phyloP scores from a whole-genome alignment of 345 rosid species.

The Isatis tinctoria region DNA sequence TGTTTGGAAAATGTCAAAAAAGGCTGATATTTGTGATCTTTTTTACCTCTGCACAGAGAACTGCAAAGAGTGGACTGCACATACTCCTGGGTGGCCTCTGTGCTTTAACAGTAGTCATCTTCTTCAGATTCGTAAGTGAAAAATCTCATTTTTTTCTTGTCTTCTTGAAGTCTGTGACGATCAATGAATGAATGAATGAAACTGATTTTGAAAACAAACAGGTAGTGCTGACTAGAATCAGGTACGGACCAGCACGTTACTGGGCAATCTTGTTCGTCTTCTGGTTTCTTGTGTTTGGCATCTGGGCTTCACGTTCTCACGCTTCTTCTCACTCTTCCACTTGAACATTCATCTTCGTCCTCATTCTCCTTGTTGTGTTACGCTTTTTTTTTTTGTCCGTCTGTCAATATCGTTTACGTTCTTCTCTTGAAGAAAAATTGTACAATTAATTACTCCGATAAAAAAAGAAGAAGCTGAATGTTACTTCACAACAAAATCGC shows the following conservation, averaged over 20 bases:
- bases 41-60: conserved; percentile 54
- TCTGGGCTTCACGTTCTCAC: conserved; percentile 75
- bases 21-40: not conserved
- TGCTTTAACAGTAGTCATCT: conserved; percentile 82
- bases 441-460: not conserved
- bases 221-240: conserved; percentile 88
- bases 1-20: not conserved
- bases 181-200: not conserved
- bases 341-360: not conserved
- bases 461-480: not conserved
- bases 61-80: conserved; percentile 89
- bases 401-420: conserved; percentile 14
- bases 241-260: conserved; percentile 93
- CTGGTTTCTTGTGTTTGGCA: conserved; percentile 97
- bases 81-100: conserved; percentile 93
- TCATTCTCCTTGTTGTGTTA: not conserved
- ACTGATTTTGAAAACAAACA: conserved; percentile 29
- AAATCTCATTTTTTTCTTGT: not conserved
- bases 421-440: not conserved
- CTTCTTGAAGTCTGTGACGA: not conserved
- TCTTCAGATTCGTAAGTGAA: conserved; percentile 89
- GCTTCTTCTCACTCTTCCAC: conserved; percentile 24
- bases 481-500: no score
- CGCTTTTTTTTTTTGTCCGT: not conserved
- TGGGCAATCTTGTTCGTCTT: conserved; percentile 94